Conservation (phyloP, 2,329 filamentous ascomycete species). For the Aspergillus sp. region DNA sequence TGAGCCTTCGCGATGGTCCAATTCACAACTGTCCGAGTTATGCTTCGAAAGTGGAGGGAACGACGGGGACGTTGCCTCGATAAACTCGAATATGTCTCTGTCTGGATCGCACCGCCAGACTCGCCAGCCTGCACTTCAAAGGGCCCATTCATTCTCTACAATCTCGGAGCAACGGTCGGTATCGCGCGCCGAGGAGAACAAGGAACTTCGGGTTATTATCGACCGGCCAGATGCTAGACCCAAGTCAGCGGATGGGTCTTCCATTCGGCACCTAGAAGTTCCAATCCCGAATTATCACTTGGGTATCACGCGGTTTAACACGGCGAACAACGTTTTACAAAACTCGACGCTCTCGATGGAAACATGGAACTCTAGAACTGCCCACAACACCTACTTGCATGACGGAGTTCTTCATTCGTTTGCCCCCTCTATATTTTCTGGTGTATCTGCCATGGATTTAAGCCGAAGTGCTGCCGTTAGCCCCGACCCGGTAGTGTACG, state of each 20-base stretch:
- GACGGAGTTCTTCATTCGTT: constrained; percentile 34
- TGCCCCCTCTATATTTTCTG: constrained; percentile 38
- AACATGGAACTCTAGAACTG: constrained; percentile 25
- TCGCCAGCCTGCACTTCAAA: constrained; percentile 48
- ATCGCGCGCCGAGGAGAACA: constrained; percentile 49
- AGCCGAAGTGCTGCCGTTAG: constrained; percentile 31
- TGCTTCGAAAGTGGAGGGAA: constrained; percentile 28
- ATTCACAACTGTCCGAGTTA: constrained; percentile 42
- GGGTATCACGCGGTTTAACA: constrained; percentile 77
- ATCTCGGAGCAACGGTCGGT: constrained; percentile 60
- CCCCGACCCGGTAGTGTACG: constrained; percentile 45
- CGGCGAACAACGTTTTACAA: constrained; percentile 73
- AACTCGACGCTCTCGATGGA: constrained; percentile 70
- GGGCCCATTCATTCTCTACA: constrained; percentile 76
- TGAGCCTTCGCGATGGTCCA: constrained; percentile 40
- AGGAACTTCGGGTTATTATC: constrained; percentile 77
- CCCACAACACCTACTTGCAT: constrained; percentile 25
- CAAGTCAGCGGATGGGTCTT: constrained; percentile 61
- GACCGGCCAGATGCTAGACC: constrained; percentile 67
- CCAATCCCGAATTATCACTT: constrained; percentile 82
- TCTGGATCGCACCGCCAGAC: constrained; percentile 20
- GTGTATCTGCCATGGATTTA: constrained; percentile 32
- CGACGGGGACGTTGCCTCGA: constrained; percentile 24
- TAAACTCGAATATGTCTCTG: constrained; percentile 19
- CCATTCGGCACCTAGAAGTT: constrained; percentile 65